phyloP scores from a whole-genome alignment of 2,329 filamentous ascomycete genomes.

The Venturia pyrina region DNA sequence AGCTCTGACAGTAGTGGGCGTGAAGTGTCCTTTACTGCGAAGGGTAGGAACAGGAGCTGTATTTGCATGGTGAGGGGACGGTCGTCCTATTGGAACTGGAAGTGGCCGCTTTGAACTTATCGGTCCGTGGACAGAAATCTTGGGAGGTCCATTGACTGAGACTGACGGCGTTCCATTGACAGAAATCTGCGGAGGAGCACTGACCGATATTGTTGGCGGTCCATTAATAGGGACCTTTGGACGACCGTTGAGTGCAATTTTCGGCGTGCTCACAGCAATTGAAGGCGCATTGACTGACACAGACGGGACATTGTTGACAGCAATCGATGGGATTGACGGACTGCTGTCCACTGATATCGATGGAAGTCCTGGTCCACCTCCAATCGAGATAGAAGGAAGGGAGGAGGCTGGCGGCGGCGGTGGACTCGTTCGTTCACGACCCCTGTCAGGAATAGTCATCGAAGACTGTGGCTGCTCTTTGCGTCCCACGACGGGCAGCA shows the following conservation, averaged over 20 bases:
- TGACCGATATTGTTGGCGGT: conserved; percentile 22
- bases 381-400: conserved; percentile 38
- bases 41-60: conserved; percentile 22
- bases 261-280: background rate
- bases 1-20: conserved; percentile 37
- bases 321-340: conserved; percentile 18
- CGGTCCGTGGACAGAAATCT: background rate
- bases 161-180: background rate
- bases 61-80: conserved; percentile 32
- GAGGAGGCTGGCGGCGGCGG: conserved; percentile 1
- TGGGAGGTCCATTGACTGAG: background rate
- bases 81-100: conserved; percentile 33
- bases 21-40: conserved; percentile 21
- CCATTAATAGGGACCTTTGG: conserved; percentile 7
- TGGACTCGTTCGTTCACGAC: background rate
- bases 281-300: conserved; percentile 21
- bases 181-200: conserved; percentile 12
- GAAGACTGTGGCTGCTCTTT: conserved; percentile 3
- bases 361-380: conserved; percentile 28
- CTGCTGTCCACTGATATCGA: background rate
- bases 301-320: conserved; percentile 16
- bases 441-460: conserved; percentile 1
- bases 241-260: conserved; percentile 8
- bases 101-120: conserved; percentile 33
- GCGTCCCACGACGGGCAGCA: background rate